Base-by-base conservation (phyloP, 2,329 filamentous ascomycete species). In the Paecilomyces dactylethromorphus region DNA sequence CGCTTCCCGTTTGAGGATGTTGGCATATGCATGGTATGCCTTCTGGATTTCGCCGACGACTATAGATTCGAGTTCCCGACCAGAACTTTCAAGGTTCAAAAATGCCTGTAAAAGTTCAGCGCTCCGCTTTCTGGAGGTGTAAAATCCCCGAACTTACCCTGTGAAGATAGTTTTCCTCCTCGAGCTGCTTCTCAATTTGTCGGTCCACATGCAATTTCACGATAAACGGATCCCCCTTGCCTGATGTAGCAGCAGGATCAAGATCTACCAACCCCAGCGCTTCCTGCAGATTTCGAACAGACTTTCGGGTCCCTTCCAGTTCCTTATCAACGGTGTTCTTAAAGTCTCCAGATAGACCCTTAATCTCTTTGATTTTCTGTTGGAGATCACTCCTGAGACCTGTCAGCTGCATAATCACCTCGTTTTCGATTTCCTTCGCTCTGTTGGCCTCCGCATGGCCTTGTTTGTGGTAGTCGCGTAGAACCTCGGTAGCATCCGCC, bases 301-400 rank as follows among this genome's bases (percentile, higher is more conserved):
- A 88, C 71, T 86, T 91, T 61, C 87, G 84, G 0, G 94, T 97
- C 18, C 74, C 79, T 21, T 97, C 92, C 79, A 96, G 93, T 75
- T 97, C 94, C 77, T 93, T 96, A 26, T 96, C 91, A 10, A 99
- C 92, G 0, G 88, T 90, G 71, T 96, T 99, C 77, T 96, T 96
- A 78, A 99, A 99, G 74, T 99, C 94, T 15, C 92, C 90, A 5
- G 91, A 90, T 15, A 99, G 80, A 65, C 87, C 88, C 78, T 96
- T 96, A 78, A 99, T 99, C 76, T 99, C 94, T 76, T 97, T 99
- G 74, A 96, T 96, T 79, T 99, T 99, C 73, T 95, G 91, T 62
- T 89, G 89, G 18, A 99, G 80, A 73, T 99, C 94, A 68, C 87
- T 92, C 59, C 94, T 82, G 57, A 99, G 79, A 1, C 92, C 92